These are phyloP conservation scores for Evernia prunastri DNA, from an alignment of 495 filamentous ascomycete genomes.

Conservation along the genomic window DNA sequence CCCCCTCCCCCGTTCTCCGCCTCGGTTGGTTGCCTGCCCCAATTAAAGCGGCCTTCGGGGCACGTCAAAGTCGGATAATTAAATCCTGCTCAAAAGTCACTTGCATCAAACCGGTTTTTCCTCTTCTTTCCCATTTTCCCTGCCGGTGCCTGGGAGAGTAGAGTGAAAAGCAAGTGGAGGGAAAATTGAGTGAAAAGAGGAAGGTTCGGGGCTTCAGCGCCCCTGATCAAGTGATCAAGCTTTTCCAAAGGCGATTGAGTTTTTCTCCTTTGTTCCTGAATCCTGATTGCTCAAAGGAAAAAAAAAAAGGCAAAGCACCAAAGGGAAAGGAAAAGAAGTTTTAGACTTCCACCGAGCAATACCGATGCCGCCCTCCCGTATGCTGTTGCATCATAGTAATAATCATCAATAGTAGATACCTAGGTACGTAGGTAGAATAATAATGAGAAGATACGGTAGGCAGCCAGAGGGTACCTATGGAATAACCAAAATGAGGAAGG, in stretches of 20 bases:
- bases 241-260: constrained; percentile 8
- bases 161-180: neutral
- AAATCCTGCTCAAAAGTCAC: constrained; percentile 5
- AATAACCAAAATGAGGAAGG: too few relatives aligned
- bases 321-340: neutral
- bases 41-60: neutral
- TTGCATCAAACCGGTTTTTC: neutral
- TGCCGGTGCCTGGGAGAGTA: too few relatives aligned
- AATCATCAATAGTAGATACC: neutral
- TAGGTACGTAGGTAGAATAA: too few relatives aligned
- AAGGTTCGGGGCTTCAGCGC: neutral
- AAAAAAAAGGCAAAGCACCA: neutral
- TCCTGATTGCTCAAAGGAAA: neutral
- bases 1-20: too few relatives aligned
- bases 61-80: neutral
- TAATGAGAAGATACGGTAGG: too few relatives aligned
- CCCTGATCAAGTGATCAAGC: neutral
- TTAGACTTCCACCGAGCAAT: constrained; percentile 2
- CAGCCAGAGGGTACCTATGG: too few relatives aligned
- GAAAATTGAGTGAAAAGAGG: neutral
- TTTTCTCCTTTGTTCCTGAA: constrained; percentile 14
- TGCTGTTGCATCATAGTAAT: constrained; percentile 2
- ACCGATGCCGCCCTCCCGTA: constrained; percentile 18
- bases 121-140: too few relatives aligned
- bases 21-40: neutral